Conservation (phyloP, 2,329 filamentous ascomycete genomes). For the Diplocarpon rosae region DNA sequence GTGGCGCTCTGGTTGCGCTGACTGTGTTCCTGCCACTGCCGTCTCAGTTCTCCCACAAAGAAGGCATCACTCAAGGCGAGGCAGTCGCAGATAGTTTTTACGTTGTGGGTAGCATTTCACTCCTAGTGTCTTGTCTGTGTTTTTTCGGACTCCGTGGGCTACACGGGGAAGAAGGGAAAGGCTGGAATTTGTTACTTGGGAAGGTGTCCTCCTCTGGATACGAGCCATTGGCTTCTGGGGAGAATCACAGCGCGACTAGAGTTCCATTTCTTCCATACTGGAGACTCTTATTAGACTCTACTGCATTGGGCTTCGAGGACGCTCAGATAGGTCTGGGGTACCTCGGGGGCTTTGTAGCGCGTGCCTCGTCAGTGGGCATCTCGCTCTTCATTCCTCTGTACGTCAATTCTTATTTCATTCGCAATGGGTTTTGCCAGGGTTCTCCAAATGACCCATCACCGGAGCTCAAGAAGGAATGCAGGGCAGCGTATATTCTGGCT, state of each 20-base stretch:
- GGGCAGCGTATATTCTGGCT: slow-evolving; percentile 77
- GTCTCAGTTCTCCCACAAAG: slow-evolving; percentile 59
- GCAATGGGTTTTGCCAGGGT: slow-evolving; percentile 65
- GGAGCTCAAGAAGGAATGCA: slow-evolving; percentile 76
- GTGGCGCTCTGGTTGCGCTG: slow-evolving; percentile 79
- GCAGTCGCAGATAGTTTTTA: slow-evolving; percentile 83
- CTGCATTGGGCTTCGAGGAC: slow-evolving; percentile 63
- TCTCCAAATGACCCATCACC: slow-evolving; percentile 51
- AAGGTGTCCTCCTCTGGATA: slow-evolving; percentile 12
- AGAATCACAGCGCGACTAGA: background rate
- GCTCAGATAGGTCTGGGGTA: slow-evolving; percentile 77
- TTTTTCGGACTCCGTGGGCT: slow-evolving; percentile 63
- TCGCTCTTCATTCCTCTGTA: slow-evolving; percentile 90
- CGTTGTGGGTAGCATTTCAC: slow-evolving; percentile 62
- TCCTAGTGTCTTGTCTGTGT: slow-evolving; percentile 63
- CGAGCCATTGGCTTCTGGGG: slow-evolving; percentile 5
- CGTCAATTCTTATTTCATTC: slow-evolving; percentile 82
- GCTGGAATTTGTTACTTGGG: slow-evolving; percentile 49
- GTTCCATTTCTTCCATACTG: slow-evolving; percentile 40
- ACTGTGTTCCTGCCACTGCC: slow-evolving; percentile 78
- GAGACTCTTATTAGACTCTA: slow-evolving; percentile 48
- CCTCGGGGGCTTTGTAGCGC: slow-evolving; percentile 85
- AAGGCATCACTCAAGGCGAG: slow-evolving; percentile 59
- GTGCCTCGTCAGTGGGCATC: slow-evolving; percentile 89
- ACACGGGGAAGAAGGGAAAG: slow-evolving; percentile 68